Percentiles rank a stretch among this genome's conserved stretches.
phyloP scores from a whole-genome alignment of 2,329 filamentous ascomycete genomes.

The Colletotrichum orchidophilum region DNA sequence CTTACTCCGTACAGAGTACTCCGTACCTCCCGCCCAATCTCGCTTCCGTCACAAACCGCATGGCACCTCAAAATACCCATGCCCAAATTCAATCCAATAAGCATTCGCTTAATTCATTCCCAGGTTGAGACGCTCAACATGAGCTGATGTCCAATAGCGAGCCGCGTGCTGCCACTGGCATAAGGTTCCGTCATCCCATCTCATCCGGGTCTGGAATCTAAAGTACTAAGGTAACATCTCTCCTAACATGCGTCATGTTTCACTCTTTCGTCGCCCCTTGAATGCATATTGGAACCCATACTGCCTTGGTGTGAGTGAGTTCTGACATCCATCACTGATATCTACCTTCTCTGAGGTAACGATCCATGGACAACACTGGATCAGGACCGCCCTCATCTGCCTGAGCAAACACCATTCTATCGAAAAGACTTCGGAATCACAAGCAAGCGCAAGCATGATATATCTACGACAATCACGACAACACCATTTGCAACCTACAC shows the following conservation, averaged over 20 bases:
- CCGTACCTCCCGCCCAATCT: not conserved
- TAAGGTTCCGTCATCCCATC: constrained; percentile 26
- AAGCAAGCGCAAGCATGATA: not conserved
- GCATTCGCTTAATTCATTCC: not conserved
- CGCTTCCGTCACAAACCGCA: not conserved
- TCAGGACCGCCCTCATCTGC: not conserved
- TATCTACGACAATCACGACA: not conserved
- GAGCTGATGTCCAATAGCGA: not conserved
- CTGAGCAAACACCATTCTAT: not conserved
- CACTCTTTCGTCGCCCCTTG: not conserved
- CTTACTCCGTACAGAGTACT: not conserved
- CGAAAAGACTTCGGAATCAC: not conserved
- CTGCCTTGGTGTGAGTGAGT: too few relatives aligned
- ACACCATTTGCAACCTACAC: not conserved
- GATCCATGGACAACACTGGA: not conserved
- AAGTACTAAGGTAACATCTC: not conserved
- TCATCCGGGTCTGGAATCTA: not conserved
- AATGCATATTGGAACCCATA: too few relatives aligned
- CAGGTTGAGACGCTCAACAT: not conserved
- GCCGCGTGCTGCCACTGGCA: not conserved
- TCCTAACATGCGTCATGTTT: not conserved
- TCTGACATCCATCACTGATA: not conserved
- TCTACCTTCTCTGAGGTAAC: not conserved
- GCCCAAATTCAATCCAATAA: not conserved
- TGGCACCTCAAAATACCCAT: not conserved